Evolutionary conservation across 495 filamentous ascomycete species (phyloP).

Genomic region (Mycothermus thermophilus): DNA sequence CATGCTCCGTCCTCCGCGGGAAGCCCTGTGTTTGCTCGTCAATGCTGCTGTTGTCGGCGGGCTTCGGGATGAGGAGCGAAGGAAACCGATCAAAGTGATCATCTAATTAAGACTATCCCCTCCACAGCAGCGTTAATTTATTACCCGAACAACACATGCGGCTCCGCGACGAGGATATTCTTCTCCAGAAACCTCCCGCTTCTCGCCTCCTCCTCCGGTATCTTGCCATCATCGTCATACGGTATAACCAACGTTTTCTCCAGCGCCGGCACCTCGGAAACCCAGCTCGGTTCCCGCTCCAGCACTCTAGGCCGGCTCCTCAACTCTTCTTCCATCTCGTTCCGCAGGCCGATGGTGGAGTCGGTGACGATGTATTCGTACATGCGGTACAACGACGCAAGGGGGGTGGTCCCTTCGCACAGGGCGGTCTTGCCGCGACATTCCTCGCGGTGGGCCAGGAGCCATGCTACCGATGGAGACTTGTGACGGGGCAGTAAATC

Average conservation of each 20-base stretch:
- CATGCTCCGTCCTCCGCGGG: slow-evolving; percentile 33
- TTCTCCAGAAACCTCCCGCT: slow-evolving; percentile 3
- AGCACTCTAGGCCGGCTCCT: neutral
- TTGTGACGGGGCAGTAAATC: too few relatives aligned
- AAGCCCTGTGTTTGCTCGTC: slow-evolving; percentile 26
- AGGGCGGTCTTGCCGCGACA: neutral
- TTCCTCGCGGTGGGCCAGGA: slow-evolving; percentile 1
- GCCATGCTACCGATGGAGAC: neutral
- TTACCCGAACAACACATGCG: slow-evolving; percentile 3
- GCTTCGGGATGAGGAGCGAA: slow-evolving; percentile 6
- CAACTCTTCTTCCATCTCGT: slow-evolving; percentile 1
- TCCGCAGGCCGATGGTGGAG: slow-evolving; percentile 2
- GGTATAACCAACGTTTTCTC: slow-evolving; percentile 2
- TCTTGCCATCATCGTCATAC: neutral
- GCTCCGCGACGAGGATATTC: slow-evolving; percentile 3
- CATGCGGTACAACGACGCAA: slow-evolving; percentile 2
- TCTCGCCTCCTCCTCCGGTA: neutral
- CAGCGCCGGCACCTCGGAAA: slow-evolving; percentile 1
- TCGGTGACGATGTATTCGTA: neutral
- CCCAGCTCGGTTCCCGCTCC: slow-evolving; percentile 3
- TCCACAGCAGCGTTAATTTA: neutral
- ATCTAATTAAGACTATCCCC: neutral
- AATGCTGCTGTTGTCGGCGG: slow-evolving; percentile 7
- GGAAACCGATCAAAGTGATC: slow-evolving; percentile 3
- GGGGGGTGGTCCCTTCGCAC: neutral